Base-by-base conservation (phyloP, 208 protist species). In the Trichomonas tenax region DNA sequence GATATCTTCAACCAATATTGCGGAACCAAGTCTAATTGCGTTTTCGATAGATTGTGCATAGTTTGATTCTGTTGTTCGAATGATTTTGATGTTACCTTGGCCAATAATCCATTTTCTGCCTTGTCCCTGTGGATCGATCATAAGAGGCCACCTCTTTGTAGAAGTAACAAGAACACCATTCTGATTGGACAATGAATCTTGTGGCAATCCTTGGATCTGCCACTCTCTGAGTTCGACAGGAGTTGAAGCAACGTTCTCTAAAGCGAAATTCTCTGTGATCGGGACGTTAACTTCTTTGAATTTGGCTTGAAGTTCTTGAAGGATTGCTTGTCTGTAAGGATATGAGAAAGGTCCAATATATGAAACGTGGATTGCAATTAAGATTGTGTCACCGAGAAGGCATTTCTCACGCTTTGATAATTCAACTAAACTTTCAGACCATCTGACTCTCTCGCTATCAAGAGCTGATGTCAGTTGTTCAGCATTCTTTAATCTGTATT, bases 41-140 rank as follows among this genome's bases (percentile, higher is more conserved):
- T 98, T 98, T 96, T 99, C 98, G 8, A 99, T 96, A 95, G 98
- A 98, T 38, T 98, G 97, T 97, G 99, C 98, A 97, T 98, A 98
- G 96, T 98, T 99, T 81, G 98, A 96, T 40, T 99, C 96, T 40
- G 45, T 82, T 38, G 23, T 48, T 88, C 96, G 82, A n/a, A 95
- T 40, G n/a, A 49, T 46, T 72, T 96, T 93, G 26, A 89, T 17
- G 23, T 58, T 46, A 63, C 90, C 88, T 40, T 95, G 48, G 45
- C 63, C 86, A 38, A 93, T 98, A 96, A 99, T 99, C 99, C 99
- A 99, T 95, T 98, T 98, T 95, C 99, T 98, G 72, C 98, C 99
- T 97, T 99, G 99, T 48, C 99, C 97, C 98, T 99, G 99, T 38
- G 99, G 99, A 97, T 99, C 99, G 96, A 99, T 99, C 96, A 99